Conservation (phyloP, 352 stramenopile species). For the Phytophthora chlamydospora region DNA sequence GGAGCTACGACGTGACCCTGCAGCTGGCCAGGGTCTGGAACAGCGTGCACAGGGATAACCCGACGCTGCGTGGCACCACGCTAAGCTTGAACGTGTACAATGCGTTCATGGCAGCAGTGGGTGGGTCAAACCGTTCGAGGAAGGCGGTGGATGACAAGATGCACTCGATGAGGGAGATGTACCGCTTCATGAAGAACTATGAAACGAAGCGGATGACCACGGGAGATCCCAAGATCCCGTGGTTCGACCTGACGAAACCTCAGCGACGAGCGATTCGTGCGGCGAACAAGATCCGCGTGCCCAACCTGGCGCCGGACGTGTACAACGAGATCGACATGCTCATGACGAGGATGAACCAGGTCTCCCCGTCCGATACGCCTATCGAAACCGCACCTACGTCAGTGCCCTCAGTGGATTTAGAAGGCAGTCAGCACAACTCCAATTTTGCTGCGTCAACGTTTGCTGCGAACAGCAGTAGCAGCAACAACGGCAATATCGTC, state of each 20-base stretch:
- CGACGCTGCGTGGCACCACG: slow-evolving; percentile 41
- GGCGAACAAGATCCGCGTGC: slow-evolving; percentile 46
- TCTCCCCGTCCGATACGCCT: slow-evolving; percentile 19
- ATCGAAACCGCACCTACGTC: slow-evolving; percentile 11
- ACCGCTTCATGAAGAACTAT: slow-evolving; percentile 61
- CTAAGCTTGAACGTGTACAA: slow-evolving; percentile 64
- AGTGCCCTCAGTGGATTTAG: slow-evolving; percentile 15
- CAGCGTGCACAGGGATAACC: slow-evolving; percentile 35
- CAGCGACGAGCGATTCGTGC: slow-evolving; percentile 51
- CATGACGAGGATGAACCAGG: slow-evolving; percentile 42
- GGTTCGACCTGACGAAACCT: slow-evolving; percentile 65
- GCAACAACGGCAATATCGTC: too few species aligned
- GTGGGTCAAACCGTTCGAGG: slow-evolving; percentile 53
- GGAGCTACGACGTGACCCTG: slow-evolving; percentile 67
- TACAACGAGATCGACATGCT: slow-evolving; percentile 53
- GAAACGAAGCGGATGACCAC: slow-evolving; percentile 34
- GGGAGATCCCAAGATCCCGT: slow-evolving; percentile 38
- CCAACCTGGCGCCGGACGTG: slow-evolving; percentile 46
- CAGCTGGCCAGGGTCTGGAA: slow-evolving; percentile 63
- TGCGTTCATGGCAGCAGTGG: slow-evolving; percentile 52
- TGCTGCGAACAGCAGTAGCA: slow-evolving; percentile 3
- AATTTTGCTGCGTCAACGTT: slow-evolving; percentile 11
- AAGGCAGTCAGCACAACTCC: slow-evolving; percentile 23
- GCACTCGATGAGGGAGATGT: slow-evolving; percentile 83
- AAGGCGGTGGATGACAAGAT: slow-evolving; percentile 80